Base-by-base conservation (phyloP, 164 flowering plant species). In the Tetrastigma voinierianum region DNA sequence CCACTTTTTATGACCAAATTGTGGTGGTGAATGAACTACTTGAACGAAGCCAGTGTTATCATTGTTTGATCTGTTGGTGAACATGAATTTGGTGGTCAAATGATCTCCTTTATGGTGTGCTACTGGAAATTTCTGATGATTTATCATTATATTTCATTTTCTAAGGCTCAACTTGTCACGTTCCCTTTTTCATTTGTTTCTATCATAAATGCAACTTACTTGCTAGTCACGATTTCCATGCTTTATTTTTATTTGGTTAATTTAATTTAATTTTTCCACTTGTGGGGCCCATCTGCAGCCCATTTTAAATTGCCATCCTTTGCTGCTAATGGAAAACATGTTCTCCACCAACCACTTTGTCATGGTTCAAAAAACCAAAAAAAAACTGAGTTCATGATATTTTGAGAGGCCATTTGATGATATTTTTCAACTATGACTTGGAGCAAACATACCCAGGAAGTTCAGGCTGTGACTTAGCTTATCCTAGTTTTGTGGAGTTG, bases 41-140 rank as follows among this genome's bases (percentile, higher is more conserved):
- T 32, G 51, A 48, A 63, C 57, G 57, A 40, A 62, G 43, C 57
- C 65, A 11, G 45, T 51, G 47, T 55, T 43, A 58, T 48, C 20
- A 48, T 70, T 58, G 12, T n/a, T 24, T 24, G 20, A 24, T 69
- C 23, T 19, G 55, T 47, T 61, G 18, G 4, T 6, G 40, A 21
- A 13, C 32, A 24, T 47, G 13, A 17, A 17, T 68, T 12, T n/a
- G 59, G 23, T 57, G 23, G 51, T 61, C 53, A 44, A 44, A 44
- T 58, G 9, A 13, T 52, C 43, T 46, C n/a, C 48, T 25, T 47
- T 20, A 1, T n/a, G 14, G 51, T 21, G n/a, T 8, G 23, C n/a
- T 15, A 10, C 45, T 8, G 58, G 21, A 14, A 47, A 54, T 23
- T 51, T 32, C 40, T 7, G 40, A 32, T 3, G 40, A 32, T 32